Base-by-base conservation (phyloP, 257 asterid species). In the Gentiana dahurica region DNA sequence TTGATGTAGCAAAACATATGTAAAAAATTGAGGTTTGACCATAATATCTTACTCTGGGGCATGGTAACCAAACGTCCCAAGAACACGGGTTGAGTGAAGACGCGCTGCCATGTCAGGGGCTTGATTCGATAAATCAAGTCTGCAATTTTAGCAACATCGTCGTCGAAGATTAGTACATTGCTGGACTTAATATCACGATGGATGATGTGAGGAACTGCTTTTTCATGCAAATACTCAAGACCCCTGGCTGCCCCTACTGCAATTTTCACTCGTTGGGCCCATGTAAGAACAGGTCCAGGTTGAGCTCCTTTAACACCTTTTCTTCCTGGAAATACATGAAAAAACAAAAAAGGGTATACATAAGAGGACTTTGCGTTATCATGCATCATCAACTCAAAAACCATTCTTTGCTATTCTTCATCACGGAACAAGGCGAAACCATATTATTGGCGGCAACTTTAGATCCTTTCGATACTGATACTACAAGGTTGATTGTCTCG, bases 21-120 rank as follows among this genome's bases (percentile, higher is more conserved):
- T 41, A n/a, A 36, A 33, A 12, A 15, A 45, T 12, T 46, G 34
- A 43, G 55, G 34, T 3, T 55, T 39, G 34, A 44, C 24, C 36
- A 58, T 68, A 51, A 34, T 52, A 43, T 64, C 91, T 71, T 69
- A 87, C 96, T 87, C 96, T 34, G 94, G 94, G 64, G 96, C 96
- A 76, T 87, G 96, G 74, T 87, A 87, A 32, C 95, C 95, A 71
- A 87, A 87, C 24, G 95, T 87, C 38, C 95, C 95, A 61, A 87
- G 95, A 62, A 87, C 95, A 74, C 95, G 95, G 49, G 95, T 87
- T 49, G 95, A 87, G 71, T 87, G 95, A 61, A 87, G 94, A 43
- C 95, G 94, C 39, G 95, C 95, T 12, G 95, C 95, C 94, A 79
- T 84, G 68, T 87, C 95, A 62, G 95, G 95, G 60, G 95, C 91